phyloP scores from a whole-genome alignment of 2,329 filamentous ascomycete genomes.

The Neurospora sp. region DNA sequence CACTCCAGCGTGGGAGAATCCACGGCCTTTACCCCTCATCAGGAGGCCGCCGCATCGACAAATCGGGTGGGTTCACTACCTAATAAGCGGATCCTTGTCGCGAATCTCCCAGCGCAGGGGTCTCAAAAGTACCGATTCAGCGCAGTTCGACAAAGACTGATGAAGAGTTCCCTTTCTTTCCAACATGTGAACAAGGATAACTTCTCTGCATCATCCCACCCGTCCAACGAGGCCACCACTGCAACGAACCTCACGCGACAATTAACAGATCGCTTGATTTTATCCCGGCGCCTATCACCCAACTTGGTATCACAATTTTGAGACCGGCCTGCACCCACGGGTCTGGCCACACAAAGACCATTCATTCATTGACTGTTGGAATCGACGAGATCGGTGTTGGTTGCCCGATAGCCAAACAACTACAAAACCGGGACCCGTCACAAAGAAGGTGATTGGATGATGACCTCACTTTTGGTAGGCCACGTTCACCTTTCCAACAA shows the following conservation, averaged over 20 bases:
- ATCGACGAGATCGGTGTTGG: not conserved
- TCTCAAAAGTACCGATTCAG: not conserved
- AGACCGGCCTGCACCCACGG: not conserved
- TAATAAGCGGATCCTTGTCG: slow-evolving; percentile 11
- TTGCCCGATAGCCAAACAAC: not conserved
- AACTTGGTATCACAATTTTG: not conserved
- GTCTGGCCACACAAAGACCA: not conserved
- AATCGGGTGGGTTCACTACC: slow-evolving; percentile 2
- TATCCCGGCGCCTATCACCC: not conserved
- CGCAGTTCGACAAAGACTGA: not conserved
- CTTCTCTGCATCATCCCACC: not conserved
- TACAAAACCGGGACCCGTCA: not conserved
- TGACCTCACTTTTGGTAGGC: not conserved
- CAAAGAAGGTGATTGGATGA: not conserved
- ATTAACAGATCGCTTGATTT: not conserved
- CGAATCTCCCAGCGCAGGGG: slow-evolving; percentile 7
- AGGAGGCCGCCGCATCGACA: slow-evolving; percentile 7
- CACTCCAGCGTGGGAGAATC: not conserved
- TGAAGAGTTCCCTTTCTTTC: not conserved
- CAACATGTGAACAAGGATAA: not conserved
- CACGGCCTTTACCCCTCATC: not conserved
- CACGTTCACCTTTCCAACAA: not conserved
- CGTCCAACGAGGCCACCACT: not conserved
- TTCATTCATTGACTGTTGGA: not conserved
- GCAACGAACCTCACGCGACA: not conserved